Evolutionary conservation across 352 stramenopile species (phyloP), one percentile per base, ranked within the genome.

Genomic region (Phytophthora hybrid): DNA sequence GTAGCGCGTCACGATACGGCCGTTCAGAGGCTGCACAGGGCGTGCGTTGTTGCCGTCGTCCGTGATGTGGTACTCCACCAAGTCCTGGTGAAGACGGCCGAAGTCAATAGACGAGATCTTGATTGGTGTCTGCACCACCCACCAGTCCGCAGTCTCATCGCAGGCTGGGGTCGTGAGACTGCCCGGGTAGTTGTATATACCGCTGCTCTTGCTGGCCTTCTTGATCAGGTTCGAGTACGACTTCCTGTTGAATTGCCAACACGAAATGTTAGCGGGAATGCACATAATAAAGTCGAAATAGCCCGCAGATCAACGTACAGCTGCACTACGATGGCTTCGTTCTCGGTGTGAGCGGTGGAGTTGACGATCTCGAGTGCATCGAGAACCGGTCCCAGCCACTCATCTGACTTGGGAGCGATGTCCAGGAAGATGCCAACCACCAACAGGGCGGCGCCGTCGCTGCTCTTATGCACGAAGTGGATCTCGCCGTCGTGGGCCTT

Each of bases 121-220:
- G 47, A 92, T 66, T 14, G 83, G 80, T 29, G 70, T 79, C 60
- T 86, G 58, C 49, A 92, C 66, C 21, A 93, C 78, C 82, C 84
- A 93, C 86, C 86, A 93, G 63, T 90, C 77, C 1, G 82, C 86
- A 47, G 63, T 83, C 63, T 92, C 86, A 49, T 71, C 61, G 37
- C 86, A 93, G 13, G 47, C 60, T 0, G 86, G 86, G 1, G 82
- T 90, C 18, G 84, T 93, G 16, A 91, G 74, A 23, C 86, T 92
- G n/a, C 86, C 86, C 0, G 79, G 61, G 79, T 93, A 93, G 76
- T 93, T 93, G 71, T 77, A 90, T 13, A 85, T 52, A 13, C 53
- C 69, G 37, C 78, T 44, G 11, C 14, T 49, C 26, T 52, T 61
- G 19, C 65, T 52, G n/a, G 56, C 59, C 10, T 59, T 63, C 26